Base-by-base conservation (phyloP, 1,284 basidiomycete species). In the Ustilago lituana region DNA sequence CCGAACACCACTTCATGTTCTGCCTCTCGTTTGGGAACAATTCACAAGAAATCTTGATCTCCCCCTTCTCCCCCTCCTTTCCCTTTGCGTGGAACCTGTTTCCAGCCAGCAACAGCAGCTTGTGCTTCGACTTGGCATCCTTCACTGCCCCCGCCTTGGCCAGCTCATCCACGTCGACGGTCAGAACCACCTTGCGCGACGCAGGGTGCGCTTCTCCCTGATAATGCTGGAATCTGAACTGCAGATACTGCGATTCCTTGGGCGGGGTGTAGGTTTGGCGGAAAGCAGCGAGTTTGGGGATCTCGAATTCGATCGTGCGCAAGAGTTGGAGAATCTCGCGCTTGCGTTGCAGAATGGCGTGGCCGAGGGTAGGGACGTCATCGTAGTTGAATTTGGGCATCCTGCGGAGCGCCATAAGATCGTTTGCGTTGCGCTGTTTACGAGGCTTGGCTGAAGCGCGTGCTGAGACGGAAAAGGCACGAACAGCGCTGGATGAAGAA, bases 1-100 rank as follows among this genome's bases (percentile, higher is more conserved):
- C 83, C 35, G 79, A 81, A 67, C 83, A 84, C 83, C 83, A 84
- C 70, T 83, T 83, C 60, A 82, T 78, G 55, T 84, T 84, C 79
- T 83, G 82, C 36, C 75, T 44, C 39, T 77, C 72, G 23, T 70
- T 76, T 9, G 82, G 83, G 58, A 81, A 81, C 44, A 72, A 33
- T 33, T 83, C 82, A 63, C 81, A 82, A 11, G 68, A 64, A 35
- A 84, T 80, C 68, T 82, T 82, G 58, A 84, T 52, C 46, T 66
- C 48, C 15, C 77, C 77, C 36, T 63, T n/a, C 19, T 41, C 52
- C 11, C 36, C 31, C 15, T 58, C 47, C 35, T 45, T 35, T 15
- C 19, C 26, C 5, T 56, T 56, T 0, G 70, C 46, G 19, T 65
- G 54, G 67, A 74, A 78, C 20, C 78, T 58, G 22, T 64, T 54